These are phyloP conservation scores for Akanthomyces uredinophilus DNA, from an alignment of 2,329 filamentous ascomycete species.

Conservation along the genomic window DNA sequence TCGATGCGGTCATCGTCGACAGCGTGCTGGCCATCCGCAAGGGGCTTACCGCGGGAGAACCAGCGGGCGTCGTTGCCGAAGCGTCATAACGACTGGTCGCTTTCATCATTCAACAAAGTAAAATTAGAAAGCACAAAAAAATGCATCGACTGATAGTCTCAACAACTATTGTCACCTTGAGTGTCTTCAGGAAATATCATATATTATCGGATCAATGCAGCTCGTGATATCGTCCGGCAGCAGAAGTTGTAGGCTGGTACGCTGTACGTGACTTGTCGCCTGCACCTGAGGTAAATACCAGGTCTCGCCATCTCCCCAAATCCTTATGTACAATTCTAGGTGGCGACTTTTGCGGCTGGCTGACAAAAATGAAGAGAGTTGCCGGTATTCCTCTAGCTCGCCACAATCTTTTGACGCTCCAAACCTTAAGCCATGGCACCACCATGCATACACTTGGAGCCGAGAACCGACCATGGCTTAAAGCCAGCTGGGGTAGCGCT, in stretches of 20 bases:
- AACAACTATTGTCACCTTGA: background rate
- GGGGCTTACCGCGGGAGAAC: slow-evolving; percentile 57
- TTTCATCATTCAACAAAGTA: background rate
- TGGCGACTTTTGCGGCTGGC: too few species aligned
- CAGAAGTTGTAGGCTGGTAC: too few species aligned
- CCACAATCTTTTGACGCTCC: background rate
- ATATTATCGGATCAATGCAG: too few species aligned
- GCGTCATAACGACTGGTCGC: background rate
- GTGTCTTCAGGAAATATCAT: too few species aligned
- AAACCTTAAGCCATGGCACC: background rate
- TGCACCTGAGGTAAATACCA: too few species aligned
- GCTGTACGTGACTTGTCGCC: too few species aligned
- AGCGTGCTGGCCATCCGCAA: slow-evolving; percentile 89
- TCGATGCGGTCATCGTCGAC: slow-evolving; percentile 97
- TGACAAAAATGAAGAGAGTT: background rate
- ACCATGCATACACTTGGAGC: background rate
- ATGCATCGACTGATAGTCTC: background rate
- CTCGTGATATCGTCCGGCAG: too few species aligned
- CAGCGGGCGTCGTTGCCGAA: background rate
- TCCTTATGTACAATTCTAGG: too few species aligned
- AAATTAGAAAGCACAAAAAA: background rate
- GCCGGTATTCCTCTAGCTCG: background rate
- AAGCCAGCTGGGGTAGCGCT: background rate
- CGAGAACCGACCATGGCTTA: background rate
- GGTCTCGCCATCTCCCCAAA: too few species aligned